Evolutionary conservation across 2,329 filamentous ascomycete species (phyloP), one percentile per base, ranked within the genome.

Genomic region (Akanthomyces lecanii): DNA sequence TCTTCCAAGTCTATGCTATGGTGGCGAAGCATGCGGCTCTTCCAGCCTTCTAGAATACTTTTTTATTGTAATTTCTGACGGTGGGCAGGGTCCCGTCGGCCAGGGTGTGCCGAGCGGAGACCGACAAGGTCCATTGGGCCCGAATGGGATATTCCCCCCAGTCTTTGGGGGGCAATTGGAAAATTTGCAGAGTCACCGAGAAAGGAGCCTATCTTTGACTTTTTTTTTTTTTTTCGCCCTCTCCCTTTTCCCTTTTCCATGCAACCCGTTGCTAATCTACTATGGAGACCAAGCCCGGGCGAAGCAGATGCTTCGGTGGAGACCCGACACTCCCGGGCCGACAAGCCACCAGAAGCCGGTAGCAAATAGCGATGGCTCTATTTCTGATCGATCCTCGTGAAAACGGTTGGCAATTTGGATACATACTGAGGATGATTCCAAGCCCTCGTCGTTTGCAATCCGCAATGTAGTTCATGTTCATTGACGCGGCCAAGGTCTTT

Each of bases 151-250:
- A 33, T 5, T 6, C 16, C 7, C 54, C 53, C 25, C 38, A 25
- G 28, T 30, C 28, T 30, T 30, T 28, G 42, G 23, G 16, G 4
- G 40, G 5, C 33, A 2, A 21, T 11, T 45, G 12, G 42, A 47
- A 47, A 38, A 18, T 21, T 56, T 36, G 23, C 10, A 18, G 48
- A 57, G 54, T 36, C 54, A 57, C 54, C 54, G 54, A 57, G 54
- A 57, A 25, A 57, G 42, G 42, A 57, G 54, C 54, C 54, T 57
- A 57, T 57, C 54, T 57, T 48, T 57, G 21, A 55, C 6, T n/a
- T 18, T 28, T 44, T 30, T 6, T 8, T n/a, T 44, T 55, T 16
- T 44, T 30, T 30, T 53, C 25, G 21, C 25, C 10, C 8, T 36
- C 8, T 36, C 7, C 10, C 33, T 36, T 11, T 40, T 14, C 21